Base-by-base conservation (phyloP, 169 alveolate species). In the Cryptosporidium andersoni region DNA sequence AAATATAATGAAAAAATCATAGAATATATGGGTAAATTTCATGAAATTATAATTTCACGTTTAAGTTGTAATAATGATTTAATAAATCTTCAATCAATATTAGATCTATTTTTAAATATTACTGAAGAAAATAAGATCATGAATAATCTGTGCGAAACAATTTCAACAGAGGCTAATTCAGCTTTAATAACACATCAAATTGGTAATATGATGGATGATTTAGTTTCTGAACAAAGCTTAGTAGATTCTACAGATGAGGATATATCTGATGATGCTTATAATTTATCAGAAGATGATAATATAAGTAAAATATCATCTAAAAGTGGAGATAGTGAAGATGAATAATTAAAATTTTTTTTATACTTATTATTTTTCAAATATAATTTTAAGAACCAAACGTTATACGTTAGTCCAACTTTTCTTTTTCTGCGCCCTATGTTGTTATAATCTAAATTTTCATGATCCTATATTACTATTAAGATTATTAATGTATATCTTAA, bases 151-250 rank as follows among this genome's bases (percentile, higher is more conserved):
- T 74, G 85, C 49, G 60, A 60, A 16, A 74, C 55, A n/a, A 7
- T 74, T 6, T 74, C 85, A 4, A 45, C 74, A 9, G 85, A 74
- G 48, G 55, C 85, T 7, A 45, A 60, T 58, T 58, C 55, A 5
- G 85, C 85, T 55, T 36, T 74, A 48, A 74, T 74, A 11, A 74
- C 85, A 14, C 60, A 74, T 39, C 85, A 74, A 42, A 45, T 74
- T 58, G 81, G 42, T 4, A 55, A 66, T 5, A 63, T 58, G 39
- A 53, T 45, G 34, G 64, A 56, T 25, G 42, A 39, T 6, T 11
- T 49, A 14, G 62, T 12, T 5, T 47, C 47, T 12, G 62, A 42
- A 4, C 65, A 66, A 16, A 64, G 51, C 5, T 8, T 34, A 55
- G 48, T 42, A 7, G 52, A 52, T 39, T 11, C 12, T 4, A 53